Evolutionary conservation across 805 yeast genomes (phyloP).

Genomic region (Kuraishia cidri): DNA sequence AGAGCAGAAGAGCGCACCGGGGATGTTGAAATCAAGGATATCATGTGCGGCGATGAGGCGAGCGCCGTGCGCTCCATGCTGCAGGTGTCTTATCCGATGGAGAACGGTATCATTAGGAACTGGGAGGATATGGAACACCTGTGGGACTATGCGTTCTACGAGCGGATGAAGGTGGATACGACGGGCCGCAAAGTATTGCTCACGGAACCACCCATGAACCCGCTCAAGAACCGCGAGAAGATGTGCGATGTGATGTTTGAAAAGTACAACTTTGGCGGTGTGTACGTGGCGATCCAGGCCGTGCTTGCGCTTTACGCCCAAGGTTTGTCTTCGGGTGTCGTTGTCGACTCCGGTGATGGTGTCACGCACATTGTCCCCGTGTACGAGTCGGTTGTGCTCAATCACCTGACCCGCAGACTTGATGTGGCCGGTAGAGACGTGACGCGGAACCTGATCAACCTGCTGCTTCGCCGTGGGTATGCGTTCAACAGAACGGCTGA

Average conservation of each 20-base stretch:
- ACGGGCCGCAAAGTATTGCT: slow-evolving; percentile 71
- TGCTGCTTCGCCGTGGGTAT: slow-evolving; percentile 90
- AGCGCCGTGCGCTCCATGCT: slow-evolving; percentile 81
- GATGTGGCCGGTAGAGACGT: slow-evolving; percentile 99
- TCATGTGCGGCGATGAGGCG: slow-evolving; percentile 98
- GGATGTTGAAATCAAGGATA: slow-evolving; percentile 76
- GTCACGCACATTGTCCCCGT: slow-evolving; percentile 98
- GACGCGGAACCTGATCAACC: slow-evolving; percentile 88
- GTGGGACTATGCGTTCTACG: slow-evolving; percentile 97
- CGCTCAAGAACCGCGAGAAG: slow-evolving; percentile 77
- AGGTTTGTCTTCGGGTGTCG: slow-evolving; percentile 94
- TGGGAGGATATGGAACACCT: slow-evolving; percentile 99
- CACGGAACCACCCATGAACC: slow-evolving; percentile 99
- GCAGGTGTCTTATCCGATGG: slow-evolving; percentile 97
- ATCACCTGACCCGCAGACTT: slow-evolving; percentile 83
- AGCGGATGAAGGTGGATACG: slow-evolving; percentile 74
- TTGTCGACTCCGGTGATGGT: slow-evolving; percentile 98
- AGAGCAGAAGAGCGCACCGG: slow-evolving; percentile 91
- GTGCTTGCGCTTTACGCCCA: slow-evolving; percentile 97
- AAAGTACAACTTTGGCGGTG: slow-evolving; percentile 83
- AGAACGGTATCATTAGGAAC: slow-evolving; percentile 91
- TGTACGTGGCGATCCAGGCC: slow-evolving; percentile 94
- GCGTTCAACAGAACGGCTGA: slow-evolving; percentile 98
- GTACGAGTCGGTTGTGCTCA: slow-evolving; percentile 93
- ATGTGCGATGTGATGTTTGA: slow-evolving; percentile 95